phyloP scores from a whole-genome alignment of 768 basidiomycete species.

The Pleurotus citrinopileatus region DNA sequence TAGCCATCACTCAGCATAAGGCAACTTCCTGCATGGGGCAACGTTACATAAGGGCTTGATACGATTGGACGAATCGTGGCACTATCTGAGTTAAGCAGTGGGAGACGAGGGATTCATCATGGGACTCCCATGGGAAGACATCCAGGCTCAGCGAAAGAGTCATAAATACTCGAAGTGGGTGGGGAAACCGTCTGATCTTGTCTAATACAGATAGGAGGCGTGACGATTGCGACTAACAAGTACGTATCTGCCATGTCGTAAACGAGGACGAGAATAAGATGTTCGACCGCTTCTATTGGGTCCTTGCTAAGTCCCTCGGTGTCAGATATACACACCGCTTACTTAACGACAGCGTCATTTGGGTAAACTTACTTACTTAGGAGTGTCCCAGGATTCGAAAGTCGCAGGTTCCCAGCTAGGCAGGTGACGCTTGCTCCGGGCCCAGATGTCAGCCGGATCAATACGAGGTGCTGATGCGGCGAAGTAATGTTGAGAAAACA shows the following conservation, averaged over 20 bases:
- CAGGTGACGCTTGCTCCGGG: too few species aligned
- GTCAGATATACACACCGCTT: not conserved
- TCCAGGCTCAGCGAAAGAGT: too few species aligned
- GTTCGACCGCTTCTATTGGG: not conserved
- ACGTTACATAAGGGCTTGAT: not conserved
- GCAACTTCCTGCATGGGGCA: not conserved
- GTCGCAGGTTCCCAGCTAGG: too few species aligned
- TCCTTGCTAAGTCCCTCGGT: not conserved
- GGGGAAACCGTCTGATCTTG: not conserved
- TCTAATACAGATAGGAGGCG: not conserved
- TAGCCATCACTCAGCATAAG: not conserved
- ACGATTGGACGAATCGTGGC: not conserved
- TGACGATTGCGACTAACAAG: not conserved
- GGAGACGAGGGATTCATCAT: not conserved
- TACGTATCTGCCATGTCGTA: not conserved
- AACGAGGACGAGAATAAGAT: not conserved
- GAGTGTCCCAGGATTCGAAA: too few species aligned
- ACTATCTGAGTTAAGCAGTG: not conserved
- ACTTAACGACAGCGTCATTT: too few species aligned
- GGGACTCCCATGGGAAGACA: not conserved
- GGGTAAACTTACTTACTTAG: too few species aligned
- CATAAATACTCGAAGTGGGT: too few species aligned
- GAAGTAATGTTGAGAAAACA: too few species aligned
- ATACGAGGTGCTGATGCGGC: too few species aligned
- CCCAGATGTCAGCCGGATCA: too few species aligned